Evolutionary conservation across 1,284 basidiomycete genomes (phyloP).

Genomic region (Testicularia cyperi): DNA sequence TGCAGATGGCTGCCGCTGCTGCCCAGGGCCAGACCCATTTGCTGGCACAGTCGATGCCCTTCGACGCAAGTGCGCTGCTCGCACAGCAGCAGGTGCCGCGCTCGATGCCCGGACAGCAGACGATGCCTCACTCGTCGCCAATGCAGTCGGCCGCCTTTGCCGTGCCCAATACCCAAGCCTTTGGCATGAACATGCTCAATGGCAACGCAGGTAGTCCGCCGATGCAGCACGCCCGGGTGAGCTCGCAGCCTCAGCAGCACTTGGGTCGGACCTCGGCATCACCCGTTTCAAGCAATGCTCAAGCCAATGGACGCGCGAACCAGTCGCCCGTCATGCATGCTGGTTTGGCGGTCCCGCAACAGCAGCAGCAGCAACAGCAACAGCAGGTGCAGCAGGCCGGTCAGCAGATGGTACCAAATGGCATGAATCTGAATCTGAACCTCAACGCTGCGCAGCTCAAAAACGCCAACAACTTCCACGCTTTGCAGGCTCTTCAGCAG

Average conservation of each 20-base stretch:
- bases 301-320: conserved; percentile 19
- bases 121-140: conserved; percentile 32
- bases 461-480: conserved; percentile 18
- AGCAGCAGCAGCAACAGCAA: background rate
- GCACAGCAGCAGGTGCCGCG: conserved; percentile 29
- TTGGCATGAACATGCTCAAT: conserved; percentile 32
- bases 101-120: conserved; percentile 28
- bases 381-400: background rate
- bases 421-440: conserved; percentile 26
- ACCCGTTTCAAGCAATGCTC: conserved; percentile 32
- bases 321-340: conserved; percentile 38
- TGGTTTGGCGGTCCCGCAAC: conserved; percentile 28
- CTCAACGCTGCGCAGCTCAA: conserved; percentile 34
- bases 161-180: conserved; percentile 26
- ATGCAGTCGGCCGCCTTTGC: conserved; percentile 28
- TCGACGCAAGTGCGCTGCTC: conserved; percentile 31
- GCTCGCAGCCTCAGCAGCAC: conserved; percentile 40
- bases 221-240: conserved; percentile 40
- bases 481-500: conserved; percentile 33
- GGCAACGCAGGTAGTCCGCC: conserved; percentile 32
- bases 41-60: conserved; percentile 25
- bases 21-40: conserved; percentile 31
- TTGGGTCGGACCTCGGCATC: conserved; percentile 25
- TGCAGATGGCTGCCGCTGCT: conserved; percentile 40
- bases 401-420: conserved; percentile 6